Conservation (phyloP, 2,329 filamentous ascomycete genomes). For the Trichoderma sp. region DNA sequence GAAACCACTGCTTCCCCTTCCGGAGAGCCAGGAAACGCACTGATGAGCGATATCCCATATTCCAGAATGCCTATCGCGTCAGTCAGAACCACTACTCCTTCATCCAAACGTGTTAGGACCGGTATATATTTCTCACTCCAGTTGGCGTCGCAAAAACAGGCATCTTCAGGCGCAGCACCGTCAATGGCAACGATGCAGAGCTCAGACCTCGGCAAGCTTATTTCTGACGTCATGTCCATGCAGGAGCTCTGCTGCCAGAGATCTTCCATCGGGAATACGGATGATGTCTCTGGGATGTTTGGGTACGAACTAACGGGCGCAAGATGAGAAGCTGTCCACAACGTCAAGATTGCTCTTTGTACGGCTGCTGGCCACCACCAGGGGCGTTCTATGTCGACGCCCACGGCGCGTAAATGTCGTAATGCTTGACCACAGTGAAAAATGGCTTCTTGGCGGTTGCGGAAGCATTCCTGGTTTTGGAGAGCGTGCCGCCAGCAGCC, state of each 20-base stretch:
- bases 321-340: conserved; percentile 64
- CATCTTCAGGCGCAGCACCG: background rate
- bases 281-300: background rate
- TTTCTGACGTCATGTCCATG: background rate
- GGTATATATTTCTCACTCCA: conserved; percentile 8
- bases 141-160: background rate
- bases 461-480: conserved; percentile 66
- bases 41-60: conserved; percentile 21
- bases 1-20: background rate
- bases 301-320: background rate
- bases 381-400: conserved; percentile 61
- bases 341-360: conserved; percentile 66
- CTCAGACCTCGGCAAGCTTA: background rate
- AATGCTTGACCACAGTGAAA: conserved; percentile 71
- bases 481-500: conserved; percentile 57
- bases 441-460: conserved; percentile 64
- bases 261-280: background rate
- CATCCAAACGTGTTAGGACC: background rate
- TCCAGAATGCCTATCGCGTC: conserved; percentile 13
- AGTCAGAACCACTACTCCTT: background rate
- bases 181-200: conserved; percentile 5
- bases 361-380: conserved; percentile 73
- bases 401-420: conserved; percentile 63
- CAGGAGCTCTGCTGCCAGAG: background rate
- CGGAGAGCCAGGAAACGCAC: background rate